Evolutionary conservation across 139 green algal species (phyloP).

Genomic region (Monoraphidium neglectum): DNA sequence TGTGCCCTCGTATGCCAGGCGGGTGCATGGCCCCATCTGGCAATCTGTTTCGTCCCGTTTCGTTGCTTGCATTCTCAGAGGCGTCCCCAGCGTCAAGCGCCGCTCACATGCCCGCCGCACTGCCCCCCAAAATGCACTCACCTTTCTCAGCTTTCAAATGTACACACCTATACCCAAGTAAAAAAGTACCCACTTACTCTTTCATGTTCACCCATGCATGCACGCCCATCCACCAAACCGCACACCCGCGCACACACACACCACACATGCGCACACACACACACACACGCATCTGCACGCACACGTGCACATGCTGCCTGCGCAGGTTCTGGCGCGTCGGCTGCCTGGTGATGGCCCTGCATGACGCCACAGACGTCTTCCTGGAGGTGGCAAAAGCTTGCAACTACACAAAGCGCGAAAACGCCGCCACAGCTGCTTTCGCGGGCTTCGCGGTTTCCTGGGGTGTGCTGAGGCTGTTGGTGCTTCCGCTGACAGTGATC

Average conservation of each 20-base stretch:
- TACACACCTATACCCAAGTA: too few species aligned
- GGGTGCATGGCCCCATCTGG: too few species aligned
- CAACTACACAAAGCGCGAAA: constrained; percentile 63
- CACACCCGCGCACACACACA: neutral
- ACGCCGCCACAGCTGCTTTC: constrained; percentile 44
- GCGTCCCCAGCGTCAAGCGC: too few species aligned
- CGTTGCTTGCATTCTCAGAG: too few species aligned
- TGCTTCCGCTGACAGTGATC: constrained; percentile 63
- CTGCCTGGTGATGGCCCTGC: constrained; percentile 80
- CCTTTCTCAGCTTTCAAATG: too few species aligned
- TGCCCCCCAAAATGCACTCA: too few species aligned
- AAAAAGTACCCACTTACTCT: too few species aligned
- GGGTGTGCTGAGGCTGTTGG: constrained; percentile 55
- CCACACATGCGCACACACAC: neutral
- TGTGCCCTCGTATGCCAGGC: too few species aligned
- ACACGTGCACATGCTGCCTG: too few species aligned
- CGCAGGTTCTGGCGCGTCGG: constrained; percentile 71
- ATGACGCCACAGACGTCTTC: constrained; percentile 81
- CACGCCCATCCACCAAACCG: neutral
- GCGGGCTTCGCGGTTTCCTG: constrained; percentile 60
- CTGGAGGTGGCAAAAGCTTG: constrained; percentile 77
- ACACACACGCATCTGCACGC: neutral
- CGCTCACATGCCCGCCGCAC: too few species aligned
- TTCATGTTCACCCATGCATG: too few species aligned
- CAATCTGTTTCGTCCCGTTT: too few species aligned